Evolutionary conservation across 2,329 filamentous ascomycete species (phyloP).

Genomic region (Calonectria crousiana): DNA sequence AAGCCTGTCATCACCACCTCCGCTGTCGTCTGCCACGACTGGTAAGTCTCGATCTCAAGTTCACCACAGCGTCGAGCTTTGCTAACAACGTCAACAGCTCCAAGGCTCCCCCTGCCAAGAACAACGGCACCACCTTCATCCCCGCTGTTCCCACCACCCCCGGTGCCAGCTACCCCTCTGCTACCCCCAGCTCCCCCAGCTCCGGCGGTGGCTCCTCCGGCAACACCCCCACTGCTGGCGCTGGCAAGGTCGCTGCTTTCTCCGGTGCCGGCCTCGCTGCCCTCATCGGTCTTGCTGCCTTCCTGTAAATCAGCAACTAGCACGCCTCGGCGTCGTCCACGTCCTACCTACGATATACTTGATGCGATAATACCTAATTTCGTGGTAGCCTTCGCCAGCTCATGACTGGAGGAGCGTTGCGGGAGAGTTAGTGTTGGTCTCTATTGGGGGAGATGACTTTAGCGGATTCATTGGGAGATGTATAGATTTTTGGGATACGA

Average conservation of each 20-base stretch:
- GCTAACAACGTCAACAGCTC: conserved; percentile 18
- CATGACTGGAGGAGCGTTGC: conserved; percentile 53
- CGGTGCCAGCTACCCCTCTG: conserved; percentile 42
- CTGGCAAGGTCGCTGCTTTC: conserved; percentile 67
- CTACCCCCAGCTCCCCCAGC: conserved; percentile 40
- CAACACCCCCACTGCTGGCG: conserved; percentile 64
- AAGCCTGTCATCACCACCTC: conserved; percentile 68
- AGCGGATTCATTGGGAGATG: conserved; percentile 41
- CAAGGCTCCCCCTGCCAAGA: conserved; percentile 15
- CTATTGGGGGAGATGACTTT: conserved; percentile 36
- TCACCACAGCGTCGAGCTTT: not conserved
- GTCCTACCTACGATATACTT: conserved; percentile 55
- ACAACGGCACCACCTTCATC: conserved; percentile 23
- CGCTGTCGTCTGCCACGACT: conserved; percentile 66
- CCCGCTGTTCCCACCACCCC: conserved; percentile 33
- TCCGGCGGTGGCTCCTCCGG: conserved; percentile 44
- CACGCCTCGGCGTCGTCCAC: conserved; percentile 51
- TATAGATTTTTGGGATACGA: conserved; percentile 53
- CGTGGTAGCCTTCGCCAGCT: conserved; percentile 52
- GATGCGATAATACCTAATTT: conserved; percentile 56
- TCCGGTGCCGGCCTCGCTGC: conserved; percentile 71
- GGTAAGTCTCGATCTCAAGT: conserved; percentile 52
- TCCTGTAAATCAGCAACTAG: conserved; percentile 65
- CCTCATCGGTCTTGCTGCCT: conserved; percentile 70
- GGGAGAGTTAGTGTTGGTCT: conserved; percentile 47